These are phyloP conservation scores for Penicillium sp. DNA, from an alignment of 2,329 filamentous ascomycete species.

Conservation along the genomic window DNA sequence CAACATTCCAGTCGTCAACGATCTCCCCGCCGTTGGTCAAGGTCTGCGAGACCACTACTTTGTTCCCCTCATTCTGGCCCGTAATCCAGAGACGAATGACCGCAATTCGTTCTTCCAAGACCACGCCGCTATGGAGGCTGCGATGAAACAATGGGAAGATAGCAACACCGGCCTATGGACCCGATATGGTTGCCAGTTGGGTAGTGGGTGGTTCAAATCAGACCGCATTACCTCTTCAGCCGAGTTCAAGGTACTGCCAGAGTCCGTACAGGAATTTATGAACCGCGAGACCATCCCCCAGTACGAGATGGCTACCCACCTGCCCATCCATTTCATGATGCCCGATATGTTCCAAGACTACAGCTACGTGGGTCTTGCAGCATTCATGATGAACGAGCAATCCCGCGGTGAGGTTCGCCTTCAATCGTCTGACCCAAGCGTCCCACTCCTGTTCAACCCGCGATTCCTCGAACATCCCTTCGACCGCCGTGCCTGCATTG, in stretches of 20 bases:
- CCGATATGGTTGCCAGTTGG: constrained; percentile 30
- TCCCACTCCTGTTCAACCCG: constrained; percentile 55
- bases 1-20: constrained; percentile 42
- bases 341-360: constrained; percentile 41
- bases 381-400: constrained; percentile 57
- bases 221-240: constrained; percentile 40
- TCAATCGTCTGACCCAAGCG: constrained; percentile 52
- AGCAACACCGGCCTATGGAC: constrained; percentile 43
- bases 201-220: constrained; percentile 45
- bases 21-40: constrained; percentile 46
- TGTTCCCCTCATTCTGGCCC: constrained; percentile 35
- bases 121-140: constrained; percentile 44
- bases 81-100: constrained; percentile 44
- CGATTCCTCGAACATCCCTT: constrained; percentile 55
- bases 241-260: constrained; percentile 54
- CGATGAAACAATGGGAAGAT: constrained; percentile 50
- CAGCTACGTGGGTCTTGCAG: constrained; percentile 46
- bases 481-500: constrained; percentile 53
- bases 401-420: constrained; percentile 54
- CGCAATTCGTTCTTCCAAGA: constrained; percentile 50
- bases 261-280: constrained; percentile 47
- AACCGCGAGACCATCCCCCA: constrained; percentile 54
- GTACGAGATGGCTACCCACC: constrained; percentile 55
- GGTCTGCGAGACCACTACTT: constrained; percentile 48
- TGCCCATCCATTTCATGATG: constrained; percentile 44